Conservation (phyloP, 2,329 filamentous ascomycete genomes). For the Ceratocystis destructans region DNA sequence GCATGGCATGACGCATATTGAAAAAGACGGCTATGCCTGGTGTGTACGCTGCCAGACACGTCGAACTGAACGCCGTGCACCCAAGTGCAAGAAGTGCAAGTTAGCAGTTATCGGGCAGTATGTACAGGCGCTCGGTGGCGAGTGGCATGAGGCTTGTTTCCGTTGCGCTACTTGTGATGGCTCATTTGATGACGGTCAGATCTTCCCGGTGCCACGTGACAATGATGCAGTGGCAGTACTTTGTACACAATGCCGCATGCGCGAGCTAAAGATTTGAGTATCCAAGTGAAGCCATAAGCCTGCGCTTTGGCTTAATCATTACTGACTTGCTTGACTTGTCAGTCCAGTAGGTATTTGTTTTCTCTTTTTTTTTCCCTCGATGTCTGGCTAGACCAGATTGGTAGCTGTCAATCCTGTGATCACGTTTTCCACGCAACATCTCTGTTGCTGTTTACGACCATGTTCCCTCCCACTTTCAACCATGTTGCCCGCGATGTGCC, state of each 20-base stretch:
- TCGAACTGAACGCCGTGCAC: slow-evolving; percentile 72
- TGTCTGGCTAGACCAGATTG: not conserved
- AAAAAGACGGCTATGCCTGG: slow-evolving; percentile 97
- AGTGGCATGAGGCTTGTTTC: slow-evolving; percentile 93
- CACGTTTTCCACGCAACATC: not conserved
- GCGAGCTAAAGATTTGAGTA: slow-evolving; percentile 41
- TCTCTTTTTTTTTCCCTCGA: not conserved
- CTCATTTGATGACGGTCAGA: slow-evolving; percentile 50
- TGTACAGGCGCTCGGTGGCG: slow-evolving; percentile 71
- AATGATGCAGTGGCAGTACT: slow-evolving; percentile 37
- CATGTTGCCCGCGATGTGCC: not conserved
- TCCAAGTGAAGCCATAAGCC: not conserved
- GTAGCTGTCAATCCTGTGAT: not conserved
- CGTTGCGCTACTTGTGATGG: slow-evolving; percentile 53
- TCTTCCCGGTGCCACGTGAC: slow-evolving; percentile 44
- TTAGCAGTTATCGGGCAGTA: slow-evolving; percentile 80
- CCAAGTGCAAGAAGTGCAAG: slow-evolving; percentile 77
- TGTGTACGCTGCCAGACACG: slow-evolving; percentile 87
- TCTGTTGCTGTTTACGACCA: not conserved
- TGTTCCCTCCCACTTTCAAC: not conserved
- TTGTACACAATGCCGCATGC: slow-evolving; percentile 47
- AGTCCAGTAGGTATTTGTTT: slow-evolving; percentile 3
- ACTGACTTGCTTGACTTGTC: not conserved
- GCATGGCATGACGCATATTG: slow-evolving; percentile 56
- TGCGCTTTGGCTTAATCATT: not conserved